Evolutionary conservation across 306 rosid genomes (phyloP), one percentile per base, ranked within the genome.

Genomic region (Inga laurina): DNA sequence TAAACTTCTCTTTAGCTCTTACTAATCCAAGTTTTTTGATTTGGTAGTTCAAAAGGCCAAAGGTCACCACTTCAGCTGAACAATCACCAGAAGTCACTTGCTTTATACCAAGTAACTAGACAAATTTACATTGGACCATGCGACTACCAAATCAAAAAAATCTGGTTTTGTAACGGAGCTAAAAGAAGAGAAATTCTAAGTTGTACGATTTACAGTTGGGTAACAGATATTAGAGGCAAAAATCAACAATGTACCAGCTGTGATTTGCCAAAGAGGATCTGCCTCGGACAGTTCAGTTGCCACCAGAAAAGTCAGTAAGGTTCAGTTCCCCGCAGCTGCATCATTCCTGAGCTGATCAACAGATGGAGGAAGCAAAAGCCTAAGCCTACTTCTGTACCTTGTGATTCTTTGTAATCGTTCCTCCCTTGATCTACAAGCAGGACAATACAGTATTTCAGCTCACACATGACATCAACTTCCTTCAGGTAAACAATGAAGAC

Each of bases 281-380:
- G 7, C 18, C 37, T 62, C 34, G 2, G 18, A 18, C 7, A 5
- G 69, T 64, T 64, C 39, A 64, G 19, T 12, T 8, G 8, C 41
- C 19, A 32, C 19, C 8, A 49, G 45, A 35, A 30, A 62, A 67
- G 89, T 72, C 82, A 72, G 64, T 85, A 73, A 54, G 43, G 56
- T 51, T 87, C 86, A 91, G 83, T 89, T 85, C 79, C 93, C 93
- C 46, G 93, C 85, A 77, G 93, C 89, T 67, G 88, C 70, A 76
- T 94, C 95, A 78, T 86, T 90, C 74, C 94, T 84, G 81, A 87
- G 84, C 84, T 87, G 94, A 79, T 92, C 97, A n/a, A 80, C 87
- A 1, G 87, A 80, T 10, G 92, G 90, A 74, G 98, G 98, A 82
- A 96, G 97, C 82, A 96, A 91, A 86, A 94, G 98, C 84, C 93